These are phyloP conservation scores for Entomortierella lignicola DNA, from an alignment of 192 early-diverging fungal species.

Conservation along the genomic window DNA sequence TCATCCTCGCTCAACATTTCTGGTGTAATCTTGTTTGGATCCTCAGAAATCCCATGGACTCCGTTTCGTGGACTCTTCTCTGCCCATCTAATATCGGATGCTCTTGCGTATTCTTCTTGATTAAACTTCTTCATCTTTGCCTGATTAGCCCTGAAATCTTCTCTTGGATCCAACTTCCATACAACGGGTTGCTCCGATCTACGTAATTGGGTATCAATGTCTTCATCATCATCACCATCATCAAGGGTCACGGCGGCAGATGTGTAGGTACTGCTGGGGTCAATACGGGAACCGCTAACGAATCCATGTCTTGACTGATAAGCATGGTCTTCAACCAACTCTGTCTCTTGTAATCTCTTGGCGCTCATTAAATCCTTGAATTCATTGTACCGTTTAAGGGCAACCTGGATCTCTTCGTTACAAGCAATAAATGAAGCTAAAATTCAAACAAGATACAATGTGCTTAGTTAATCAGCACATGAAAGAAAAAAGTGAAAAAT, in stretches of 20 bases:
- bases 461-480: neutral
- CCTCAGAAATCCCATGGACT: conserved; percentile 20
- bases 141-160: conserved; percentile 46
- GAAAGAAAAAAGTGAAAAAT: too few relatives aligned
- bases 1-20: conserved; percentile 23
- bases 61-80: conserved; percentile 21
- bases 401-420: conserved; percentile 24
- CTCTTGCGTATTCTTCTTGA: neutral
- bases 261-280: conserved; percentile 1
- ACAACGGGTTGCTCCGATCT: conserved; percentile 29
- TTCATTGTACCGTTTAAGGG: conserved; percentile 25
- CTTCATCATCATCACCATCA: neutral
- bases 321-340: conserved; percentile 7
- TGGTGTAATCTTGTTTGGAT: conserved; percentile 9
- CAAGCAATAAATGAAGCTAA: conserved; percentile 31
- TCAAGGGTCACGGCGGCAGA: conserved; percentile 1
- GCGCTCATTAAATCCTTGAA: conserved; percentile 37
- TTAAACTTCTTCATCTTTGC: conserved; percentile 34
- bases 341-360: conserved; percentile 30
- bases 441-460: neutral
- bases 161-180: conserved; percentile 45
- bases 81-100: conserved; percentile 6
- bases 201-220: conserved; percentile 17
- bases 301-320: neutral
- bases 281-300: neutral